Evolutionary conservation across 225 moss, liverwort and hornwort species (phyloP).

Genomic region (Antitrichia curtipendula): DNA sequence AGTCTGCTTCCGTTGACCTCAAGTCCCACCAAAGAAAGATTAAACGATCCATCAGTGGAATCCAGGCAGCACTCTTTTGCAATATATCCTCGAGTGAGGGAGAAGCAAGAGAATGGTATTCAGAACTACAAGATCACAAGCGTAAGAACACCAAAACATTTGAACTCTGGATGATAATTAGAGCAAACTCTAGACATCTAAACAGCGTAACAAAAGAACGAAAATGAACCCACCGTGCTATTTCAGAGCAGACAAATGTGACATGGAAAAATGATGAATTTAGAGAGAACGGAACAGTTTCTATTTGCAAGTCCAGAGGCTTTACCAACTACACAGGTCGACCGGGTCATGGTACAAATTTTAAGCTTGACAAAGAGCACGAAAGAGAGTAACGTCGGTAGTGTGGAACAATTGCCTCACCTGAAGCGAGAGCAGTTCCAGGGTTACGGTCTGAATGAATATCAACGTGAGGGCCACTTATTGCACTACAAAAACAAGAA

Average conservation of each 20-base stretch:
- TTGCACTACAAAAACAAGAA: background rate
- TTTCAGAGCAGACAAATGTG: background rate
- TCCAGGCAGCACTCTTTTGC: background rate
- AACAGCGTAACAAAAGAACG: background rate
- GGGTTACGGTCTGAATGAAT: background rate
- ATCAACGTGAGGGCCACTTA: background rate
- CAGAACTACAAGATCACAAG: background rate
- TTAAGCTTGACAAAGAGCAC: background rate
- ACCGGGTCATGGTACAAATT: slow-evolving; percentile 6
- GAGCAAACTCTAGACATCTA: background rate
- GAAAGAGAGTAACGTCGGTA: background rate
- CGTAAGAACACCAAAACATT: background rate
- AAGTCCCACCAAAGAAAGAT: background rate
- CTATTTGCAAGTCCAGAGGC: background rate
- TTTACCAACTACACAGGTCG: background rate
- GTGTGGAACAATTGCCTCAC: background rate
- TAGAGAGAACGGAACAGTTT: background rate
- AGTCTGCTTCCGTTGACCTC: background rate
- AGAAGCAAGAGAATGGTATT: background rate
- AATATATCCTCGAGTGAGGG: background rate
- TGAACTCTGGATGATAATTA: background rate
- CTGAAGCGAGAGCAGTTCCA: background rate
- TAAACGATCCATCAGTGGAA: background rate
- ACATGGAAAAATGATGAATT: background rate
- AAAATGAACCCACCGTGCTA: background rate